Base-by-base conservation (phyloP, 2,329 filamentous ascomycete species). In the Paraphaeosphaeria minitans region DNA sequence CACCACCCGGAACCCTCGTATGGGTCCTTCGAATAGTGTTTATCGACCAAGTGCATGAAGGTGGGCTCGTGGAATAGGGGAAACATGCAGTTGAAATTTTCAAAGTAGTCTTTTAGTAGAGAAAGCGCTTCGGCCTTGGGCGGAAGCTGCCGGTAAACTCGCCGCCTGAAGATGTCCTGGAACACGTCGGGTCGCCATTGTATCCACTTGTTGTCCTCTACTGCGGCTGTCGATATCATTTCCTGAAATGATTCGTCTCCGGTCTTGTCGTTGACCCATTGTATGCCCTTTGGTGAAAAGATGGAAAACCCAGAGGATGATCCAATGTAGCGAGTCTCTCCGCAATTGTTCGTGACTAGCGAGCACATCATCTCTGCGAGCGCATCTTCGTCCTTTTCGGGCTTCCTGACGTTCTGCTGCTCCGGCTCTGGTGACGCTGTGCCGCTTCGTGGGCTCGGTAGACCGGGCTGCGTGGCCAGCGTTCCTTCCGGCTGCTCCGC, bases 361-460 rank as follows among this genome's bases (percentile, higher is more conserved):
- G 93, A 97, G 77, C 94, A 98, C 95, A 99, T 98, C 90, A 97
- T 95, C 79, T 99, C 95, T 0, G 94, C 97, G 57, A 99, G 79
- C 1, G 88, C 89, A 75, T 96, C 93, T 1, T 96, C 91, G 69
- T 96, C 90, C 65, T 70, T 72, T 21, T 59, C 55, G 82, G 54
- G 10, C 33, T 24, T 39, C 16, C 37, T 54, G 31, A 21, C 13
- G 12, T 49, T 46, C 41, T 84, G 42, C 58, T 80, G 76, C 43
- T 59, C 56, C 13, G 72, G 76, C 55, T 83, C 81, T 16, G 85
- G 83, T 12, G 84, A 85, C 14, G 82, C 79, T 27, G 80, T 77
- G 27, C 78, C 74, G 50, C 82, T 85, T 43, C 75, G 78, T 2
- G 85, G 84, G 59, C 82, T 84, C 4, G 81, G 78, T 41, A 78